Percentiles rank a stretch among this genome's conserved stretches.
Conservation (phyloP, 805 yeast genomes). For the Cyberlindnera meyerae region DNA sequence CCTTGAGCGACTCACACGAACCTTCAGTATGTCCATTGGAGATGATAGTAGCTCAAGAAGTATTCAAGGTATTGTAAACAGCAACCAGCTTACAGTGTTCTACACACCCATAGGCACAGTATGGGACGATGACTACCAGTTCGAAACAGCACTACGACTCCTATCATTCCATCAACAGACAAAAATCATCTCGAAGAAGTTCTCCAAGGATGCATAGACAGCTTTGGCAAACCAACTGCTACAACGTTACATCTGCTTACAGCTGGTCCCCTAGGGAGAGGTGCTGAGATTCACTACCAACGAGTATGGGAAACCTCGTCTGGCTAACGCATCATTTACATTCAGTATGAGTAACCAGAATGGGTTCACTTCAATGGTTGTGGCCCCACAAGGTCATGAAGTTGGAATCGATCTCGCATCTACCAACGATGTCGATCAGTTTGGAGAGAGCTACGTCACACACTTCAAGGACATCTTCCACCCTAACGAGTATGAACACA, state of each 20-base stretch:
- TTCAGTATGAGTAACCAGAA: slow-evolving; percentile 63
- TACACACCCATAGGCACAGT: slow-evolving; percentile 2
- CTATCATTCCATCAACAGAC: slow-evolving; percentile 40
- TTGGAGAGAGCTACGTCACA: slow-evolving; percentile 27
- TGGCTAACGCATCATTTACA: slow-evolving; percentile 29
- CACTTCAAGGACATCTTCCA: slow-evolving; percentile 42
- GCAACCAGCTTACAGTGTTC: too few relatives aligned
- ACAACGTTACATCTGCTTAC: slow-evolving; percentile 37
- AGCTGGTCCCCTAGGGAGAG: too few relatives aligned
- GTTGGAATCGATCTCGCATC: slow-evolving; percentile 48
- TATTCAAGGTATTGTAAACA: too few relatives aligned
- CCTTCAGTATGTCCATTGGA: too few relatives aligned
- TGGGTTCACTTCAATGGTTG: slow-evolving; percentile 41
- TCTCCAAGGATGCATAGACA: slow-evolving; percentile 29
- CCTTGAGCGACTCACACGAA: too few relatives aligned
- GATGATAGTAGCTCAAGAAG: too few relatives aligned
- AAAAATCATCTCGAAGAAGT: slow-evolving; percentile 36
- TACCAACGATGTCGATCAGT: slow-evolving; percentile 24
- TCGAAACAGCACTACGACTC: slow-evolving; percentile 45
- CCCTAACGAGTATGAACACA: slow-evolving; percentile 29
- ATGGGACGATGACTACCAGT: slow-evolving; percentile 23
- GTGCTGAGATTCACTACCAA: slow-evolving; percentile 29
- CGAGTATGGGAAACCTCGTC: slow-evolving; percentile 53
- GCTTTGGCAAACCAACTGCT: slow-evolving; percentile 44
- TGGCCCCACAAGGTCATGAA: slow-evolving; percentile 24